Percentiles rank a stretch among this genome's conserved stretches.
Conservation (phyloP, 805 yeast genomes). For the Yarrowia sp. region DNA sequence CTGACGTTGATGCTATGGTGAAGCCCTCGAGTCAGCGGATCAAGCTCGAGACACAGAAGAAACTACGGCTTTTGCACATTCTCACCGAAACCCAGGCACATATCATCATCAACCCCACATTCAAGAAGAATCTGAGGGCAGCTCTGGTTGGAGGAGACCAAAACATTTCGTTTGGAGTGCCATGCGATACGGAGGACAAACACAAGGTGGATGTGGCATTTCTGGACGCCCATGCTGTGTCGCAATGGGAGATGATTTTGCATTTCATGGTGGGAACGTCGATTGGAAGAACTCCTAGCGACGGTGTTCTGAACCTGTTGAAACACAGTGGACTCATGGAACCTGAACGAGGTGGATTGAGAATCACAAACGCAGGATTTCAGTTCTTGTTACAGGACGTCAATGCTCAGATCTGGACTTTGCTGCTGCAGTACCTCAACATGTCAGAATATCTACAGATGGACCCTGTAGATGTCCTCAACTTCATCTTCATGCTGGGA, state of each 20-base stretch:
- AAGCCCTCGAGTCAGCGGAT: constrained; percentile 59
- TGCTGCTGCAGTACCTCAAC: constrained; percentile 83
- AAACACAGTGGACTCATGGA: constrained; percentile 89
- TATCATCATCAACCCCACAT: constrained; percentile 61
- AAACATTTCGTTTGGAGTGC: constrained; percentile 77
- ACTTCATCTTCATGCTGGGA: constrained; percentile 92
- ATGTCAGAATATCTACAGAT: constrained; percentile 82
- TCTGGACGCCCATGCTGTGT: constrained; percentile 79
- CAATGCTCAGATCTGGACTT: constrained; percentile 93
- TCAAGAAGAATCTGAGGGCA: constrained; percentile 74
- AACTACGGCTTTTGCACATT: constrained; percentile 77
- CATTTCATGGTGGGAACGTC: constrained; percentile 96
- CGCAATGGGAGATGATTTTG: constrained; percentile 91
- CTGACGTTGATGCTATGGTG: constrained; percentile 67
- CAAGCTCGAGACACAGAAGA: constrained; percentile 78
- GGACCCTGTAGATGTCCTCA: constrained; percentile 96
- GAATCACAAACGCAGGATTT: constrained; percentile 90
- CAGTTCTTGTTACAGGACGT: constrained; percentile 92
- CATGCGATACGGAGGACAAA: constrained; percentile 63
- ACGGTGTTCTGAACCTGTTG: constrained; percentile 79
- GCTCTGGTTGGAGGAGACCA: constrained; percentile 81
- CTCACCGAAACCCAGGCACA: constrained; percentile 61
- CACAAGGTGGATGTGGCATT: constrained; percentile 67
- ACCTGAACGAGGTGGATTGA: constrained; percentile 51
- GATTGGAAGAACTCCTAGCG: constrained; percentile 70